Evolutionary conservation across 306 rosid species (phyloP), one percentile per base, ranked within the genome.

Genomic region (Aeschynomene evenia): DNA sequence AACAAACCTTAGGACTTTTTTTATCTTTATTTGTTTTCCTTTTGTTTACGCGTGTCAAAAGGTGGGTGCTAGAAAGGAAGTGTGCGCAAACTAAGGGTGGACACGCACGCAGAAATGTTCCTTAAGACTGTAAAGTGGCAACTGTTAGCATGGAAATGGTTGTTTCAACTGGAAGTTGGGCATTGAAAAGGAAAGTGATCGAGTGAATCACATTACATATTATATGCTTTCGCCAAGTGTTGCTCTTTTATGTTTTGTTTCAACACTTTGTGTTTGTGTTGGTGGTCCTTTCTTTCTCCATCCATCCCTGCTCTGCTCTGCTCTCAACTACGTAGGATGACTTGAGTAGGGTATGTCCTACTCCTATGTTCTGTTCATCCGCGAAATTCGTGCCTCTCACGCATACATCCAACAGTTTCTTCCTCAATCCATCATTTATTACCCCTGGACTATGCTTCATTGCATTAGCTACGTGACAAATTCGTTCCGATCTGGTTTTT

Each of bases 71-170:
- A 34, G 3, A 45, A 4, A 45, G 6, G 24, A 23, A 19, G 10
- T 1, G 3, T 19, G 54, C 54, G 18, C 33, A 53, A 53, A 10
- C 9, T 6, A 23, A 23, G 7, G 12, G 31, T 12, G 14, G 69
- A 20, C 11, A 36, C 50, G n/a, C n/a, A n/a, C n/a, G n/a, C n/a
- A n/a, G n/a, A n/a, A 4, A 24, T 18, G 11, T 23, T 33, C 31
- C 42, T 19, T 7, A 37, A 4, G 19, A 11, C 18, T 39, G 64
- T 14, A 29, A 34, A 31, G 31, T 16, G 45, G 58, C 78, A 73
- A 70, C 79, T 20, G 83, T 43, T 73, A 54, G 61, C 79, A 22
- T 46, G 56, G 66, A 67, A 74, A 56, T 68, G 66, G 85, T 23
- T n/a, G 9, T 11, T 56, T 1, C 36, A 75, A 68, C 62, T 68